Evolutionary conservation across 495 filamentous ascomycete species (phyloP).

Genomic region (Hyaloscypha bicolor): DNA sequence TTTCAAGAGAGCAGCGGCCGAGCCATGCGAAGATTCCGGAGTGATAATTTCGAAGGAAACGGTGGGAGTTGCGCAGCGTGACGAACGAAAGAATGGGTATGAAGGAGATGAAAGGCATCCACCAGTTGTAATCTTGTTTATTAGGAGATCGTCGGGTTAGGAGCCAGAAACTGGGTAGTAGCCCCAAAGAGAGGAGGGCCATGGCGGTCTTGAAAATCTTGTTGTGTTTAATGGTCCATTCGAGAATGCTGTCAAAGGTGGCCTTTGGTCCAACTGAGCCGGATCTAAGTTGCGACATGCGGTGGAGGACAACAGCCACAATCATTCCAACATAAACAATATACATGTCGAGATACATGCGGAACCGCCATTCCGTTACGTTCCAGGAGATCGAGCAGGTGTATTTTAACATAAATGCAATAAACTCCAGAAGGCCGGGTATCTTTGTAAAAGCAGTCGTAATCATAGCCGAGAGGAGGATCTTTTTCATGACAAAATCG

Average conservation of each 20-base stretch:
- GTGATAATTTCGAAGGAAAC: slow-evolving; percentile 42
- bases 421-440: slow-evolving; percentile 47
- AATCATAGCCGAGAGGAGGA: slow-evolving; percentile 46
- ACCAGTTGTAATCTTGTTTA: slow-evolving; percentile 50
- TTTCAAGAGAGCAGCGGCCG: slow-evolving; percentile 58
- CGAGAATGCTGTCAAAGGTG: slow-evolving; percentile 9
- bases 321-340: slow-evolving; percentile 57
- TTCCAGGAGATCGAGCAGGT: slow-evolving; percentile 47
- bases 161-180: slow-evolving; percentile 38
- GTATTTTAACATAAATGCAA: slow-evolving; percentile 38
- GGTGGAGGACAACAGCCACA: slow-evolving; percentile 41
- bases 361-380: slow-evolving; percentile 46
- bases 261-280: slow-evolving; percentile 23
- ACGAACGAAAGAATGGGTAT: slow-evolving; percentile 55
- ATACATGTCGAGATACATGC: slow-evolving; percentile 50
- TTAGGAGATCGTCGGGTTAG: slow-evolving; percentile 34
- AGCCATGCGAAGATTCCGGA: slow-evolving; percentile 53
- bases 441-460: slow-evolving; percentile 44
- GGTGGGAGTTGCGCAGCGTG: slow-evolving; percentile 51
- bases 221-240: slow-evolving; percentile 22
- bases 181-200: slow-evolving; percentile 29
- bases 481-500: slow-evolving; percentile 49
- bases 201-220: slow-evolving; percentile 21
- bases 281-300: slow-evolving; percentile 26
- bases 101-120: slow-evolving; percentile 56